Percentiles rank a stretch among this genome's conserved stretches.
Evolutionary conservation across 306 rosid genomes (phyloP).

Genomic region (Albizia julibrissin): DNA sequence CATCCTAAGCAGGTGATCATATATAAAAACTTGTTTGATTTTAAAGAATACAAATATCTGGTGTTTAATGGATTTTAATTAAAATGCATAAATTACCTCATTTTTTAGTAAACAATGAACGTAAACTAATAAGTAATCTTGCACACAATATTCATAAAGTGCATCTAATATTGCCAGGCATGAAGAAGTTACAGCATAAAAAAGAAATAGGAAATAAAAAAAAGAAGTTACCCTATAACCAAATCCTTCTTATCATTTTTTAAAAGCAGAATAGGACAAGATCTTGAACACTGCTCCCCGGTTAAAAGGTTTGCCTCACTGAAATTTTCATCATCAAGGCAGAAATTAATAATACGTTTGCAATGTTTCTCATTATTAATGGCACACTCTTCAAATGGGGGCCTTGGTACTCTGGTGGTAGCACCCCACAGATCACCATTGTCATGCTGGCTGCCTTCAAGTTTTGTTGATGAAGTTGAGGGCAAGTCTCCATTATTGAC

Average conservation of each 20-base stretch:
- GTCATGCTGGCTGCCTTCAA: conserved; percentile 18
- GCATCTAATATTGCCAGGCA: neutral
- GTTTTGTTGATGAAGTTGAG: conserved; percentile 39
- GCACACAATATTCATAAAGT: neutral
- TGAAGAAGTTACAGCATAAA: neutral
- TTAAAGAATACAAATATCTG: conserved; percentile 5
- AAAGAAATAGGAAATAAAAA: neutral
- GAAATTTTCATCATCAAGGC: conserved; percentile 56
- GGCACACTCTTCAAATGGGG: conserved; percentile 66
- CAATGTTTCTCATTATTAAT: conserved; percentile 59
- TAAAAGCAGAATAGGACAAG: conserved; percentile 73
- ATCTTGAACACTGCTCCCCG: conserved; percentile 51
- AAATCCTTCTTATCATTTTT: conserved; percentile 54
- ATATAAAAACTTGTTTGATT: conserved; percentile 15
- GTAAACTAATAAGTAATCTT: neutral
- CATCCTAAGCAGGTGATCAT: conserved; percentile 14
- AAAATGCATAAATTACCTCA: neutral
- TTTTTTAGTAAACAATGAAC: neutral
- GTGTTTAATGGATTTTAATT: neutral
- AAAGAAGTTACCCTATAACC: conserved; percentile 42
- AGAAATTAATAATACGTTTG: conserved; percentile 50
- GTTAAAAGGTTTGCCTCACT: conserved; percentile 37
- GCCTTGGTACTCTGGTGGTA: conserved; percentile 45
- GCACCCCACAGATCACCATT: conserved; percentile 65
- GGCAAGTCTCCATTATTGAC: conserved; percentile 36